Conservation (phyloP, 2,329 filamentous ascomycete genomes). For the Fusarium brachygibbosum region DNA sequence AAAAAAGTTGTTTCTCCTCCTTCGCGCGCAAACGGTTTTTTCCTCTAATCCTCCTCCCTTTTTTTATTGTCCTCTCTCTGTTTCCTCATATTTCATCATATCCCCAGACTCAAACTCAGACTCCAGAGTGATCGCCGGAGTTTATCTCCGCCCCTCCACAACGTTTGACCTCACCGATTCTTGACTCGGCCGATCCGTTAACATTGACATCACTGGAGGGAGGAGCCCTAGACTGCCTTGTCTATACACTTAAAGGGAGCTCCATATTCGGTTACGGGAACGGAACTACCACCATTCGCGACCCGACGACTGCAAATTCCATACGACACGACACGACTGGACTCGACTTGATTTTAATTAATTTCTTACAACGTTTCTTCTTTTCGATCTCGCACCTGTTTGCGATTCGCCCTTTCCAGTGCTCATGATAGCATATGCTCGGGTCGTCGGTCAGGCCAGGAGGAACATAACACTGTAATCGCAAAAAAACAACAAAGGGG, state of each 20-base stretch:
- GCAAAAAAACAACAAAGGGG: slow-evolving; percentile 33
- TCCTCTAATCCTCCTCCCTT: slow-evolving; percentile 23
- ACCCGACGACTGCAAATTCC: slow-evolving; percentile 17
- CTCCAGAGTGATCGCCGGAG: slow-evolving; percentile 31
- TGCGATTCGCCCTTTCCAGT: slow-evolving; percentile 17
- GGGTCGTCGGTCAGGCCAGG: slow-evolving; percentile 33
- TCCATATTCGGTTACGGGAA: slow-evolving; percentile 31
- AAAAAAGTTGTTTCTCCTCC: slow-evolving; percentile 35
- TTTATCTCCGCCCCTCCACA: slow-evolving; percentile 37
- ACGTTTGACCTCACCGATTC: slow-evolving; percentile 39
- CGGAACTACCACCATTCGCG: slow-evolving; percentile 19
- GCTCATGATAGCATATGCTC: slow-evolving; percentile 40
- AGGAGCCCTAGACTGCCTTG: slow-evolving; percentile 12
- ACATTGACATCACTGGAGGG: slow-evolving; percentile 40
- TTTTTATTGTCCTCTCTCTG: neutral
- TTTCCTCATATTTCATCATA: slow-evolving; percentile 10
- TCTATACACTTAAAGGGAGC: slow-evolving; percentile 31
- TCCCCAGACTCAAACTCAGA: slow-evolving; percentile 12
- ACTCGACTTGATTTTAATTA: slow-evolving; percentile 12
- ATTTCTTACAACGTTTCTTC: slow-evolving; percentile 20
- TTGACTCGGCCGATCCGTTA: slow-evolving; percentile 38
- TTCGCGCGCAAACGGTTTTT: slow-evolving; percentile 17
- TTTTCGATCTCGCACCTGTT: slow-evolving; percentile 9
- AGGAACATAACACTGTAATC: slow-evolving; percentile 37
- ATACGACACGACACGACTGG: slow-evolving; percentile 4